A percentile compares a stretch with the other conserved stretches of the same genome.
Evolutionary conservation across 495 filamentous ascomycete species (phyloP).

Genomic region (Jackrogersella multiformis): DNA sequence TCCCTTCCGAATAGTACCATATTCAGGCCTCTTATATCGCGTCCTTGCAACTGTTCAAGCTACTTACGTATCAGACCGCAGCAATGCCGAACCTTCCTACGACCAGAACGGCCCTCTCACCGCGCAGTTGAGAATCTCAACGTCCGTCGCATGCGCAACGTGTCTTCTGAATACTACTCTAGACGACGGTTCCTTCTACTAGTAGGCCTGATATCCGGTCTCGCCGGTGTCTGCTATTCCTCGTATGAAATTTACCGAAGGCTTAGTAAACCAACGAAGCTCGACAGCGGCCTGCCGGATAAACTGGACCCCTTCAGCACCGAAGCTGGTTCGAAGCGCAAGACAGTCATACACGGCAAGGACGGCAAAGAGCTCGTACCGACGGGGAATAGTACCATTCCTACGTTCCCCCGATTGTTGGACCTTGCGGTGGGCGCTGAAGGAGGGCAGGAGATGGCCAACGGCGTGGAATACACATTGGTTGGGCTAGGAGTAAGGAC

Average conservation of each 20-base stretch:
- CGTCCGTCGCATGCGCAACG: constrained; percentile 51
- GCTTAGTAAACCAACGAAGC: constrained; percentile 49
- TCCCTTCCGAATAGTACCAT: constrained; percentile 23
- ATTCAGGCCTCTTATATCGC: constrained; percentile 15
- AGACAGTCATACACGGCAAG: constrained; percentile 62
- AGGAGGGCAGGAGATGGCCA: constrained; percentile 43
- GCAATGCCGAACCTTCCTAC: constrained; percentile 53
- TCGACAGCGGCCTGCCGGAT: constrained; percentile 55
- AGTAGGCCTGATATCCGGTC: too few species aligned
- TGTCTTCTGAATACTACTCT: constrained; percentile 55
- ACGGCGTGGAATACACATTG: constrained; percentile 77
- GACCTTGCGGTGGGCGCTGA: constrained; percentile 60
- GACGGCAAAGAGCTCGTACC: constrained; percentile 73
- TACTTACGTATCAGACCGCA: constrained; percentile 10
- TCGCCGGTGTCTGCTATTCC: constrained; percentile 56
- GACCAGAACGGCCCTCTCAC: constrained; percentile 25
- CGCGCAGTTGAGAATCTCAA: constrained; percentile 61
- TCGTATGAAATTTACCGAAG: constrained; percentile 53
- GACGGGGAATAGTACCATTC: constrained; percentile 85
- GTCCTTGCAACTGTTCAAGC: neutral
- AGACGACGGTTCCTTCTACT: constrained; percentile 55
- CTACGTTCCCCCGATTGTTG: constrained; percentile 80
- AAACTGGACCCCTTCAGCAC: constrained; percentile 55
- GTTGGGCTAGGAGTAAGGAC: constrained; percentile 87
- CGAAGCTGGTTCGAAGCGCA: constrained; percentile 57